These are phyloP conservation scores for Canna indica DNA, from an alignment of 176 grass and related monocot genomes.

Conservation along the genomic window DNA sequence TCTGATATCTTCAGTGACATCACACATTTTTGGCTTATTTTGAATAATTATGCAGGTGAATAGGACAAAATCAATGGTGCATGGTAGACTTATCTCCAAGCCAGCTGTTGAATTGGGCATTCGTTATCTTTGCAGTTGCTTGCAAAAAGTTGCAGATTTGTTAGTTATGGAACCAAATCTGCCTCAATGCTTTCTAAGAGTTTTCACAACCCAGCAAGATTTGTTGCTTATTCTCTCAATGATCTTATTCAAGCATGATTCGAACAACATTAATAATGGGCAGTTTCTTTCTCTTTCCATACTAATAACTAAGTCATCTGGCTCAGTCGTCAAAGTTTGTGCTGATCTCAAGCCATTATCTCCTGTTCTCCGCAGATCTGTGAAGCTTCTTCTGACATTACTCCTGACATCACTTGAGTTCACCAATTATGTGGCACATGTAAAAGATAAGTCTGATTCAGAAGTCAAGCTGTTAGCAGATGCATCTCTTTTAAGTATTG, in stretches of 20 bases:
- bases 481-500: constrained; percentile 32
- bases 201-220: constrained; percentile 55
- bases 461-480: constrained; percentile 46
- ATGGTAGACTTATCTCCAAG: constrained; percentile 31
- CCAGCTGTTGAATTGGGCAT: constrained; percentile 29
- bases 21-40: background rate
- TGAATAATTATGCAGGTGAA: background rate
- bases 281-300: constrained; percentile 31
- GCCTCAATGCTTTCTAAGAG: constrained; percentile 39
- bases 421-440: constrained; percentile 25
- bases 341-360: constrained; percentile 44
- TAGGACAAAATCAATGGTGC: background rate
- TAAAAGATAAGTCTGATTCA: constrained; percentile 27
- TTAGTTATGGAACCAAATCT: constrained; percentile 33
- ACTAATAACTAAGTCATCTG: constrained; percentile 48
- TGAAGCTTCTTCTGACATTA: constrained; percentile 59
- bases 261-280: constrained; percentile 23
- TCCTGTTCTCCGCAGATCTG: constrained; percentile 41
- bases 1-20: background rate
- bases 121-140: constrained; percentile 49
- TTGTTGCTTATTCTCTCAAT: constrained; percentile 45
- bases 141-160: constrained; percentile 41
- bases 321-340: constrained; percentile 38
- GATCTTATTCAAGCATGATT: constrained; percentile 36
- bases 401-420: constrained; percentile 46